Conservation (phyloP, 768 basidiomycete genomes). For the Agrocybe chaxingu region DNA sequence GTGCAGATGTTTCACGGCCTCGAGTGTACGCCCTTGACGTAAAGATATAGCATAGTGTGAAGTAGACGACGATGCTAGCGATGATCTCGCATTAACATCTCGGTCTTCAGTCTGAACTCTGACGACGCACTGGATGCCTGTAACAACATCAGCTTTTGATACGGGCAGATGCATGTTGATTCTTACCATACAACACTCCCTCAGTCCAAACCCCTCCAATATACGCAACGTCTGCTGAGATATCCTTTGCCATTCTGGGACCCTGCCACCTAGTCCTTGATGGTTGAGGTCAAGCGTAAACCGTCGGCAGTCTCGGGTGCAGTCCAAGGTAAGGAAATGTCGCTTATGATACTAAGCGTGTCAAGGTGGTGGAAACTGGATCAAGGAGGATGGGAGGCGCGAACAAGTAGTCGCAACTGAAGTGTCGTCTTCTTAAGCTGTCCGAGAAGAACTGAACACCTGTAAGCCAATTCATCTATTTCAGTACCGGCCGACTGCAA, state of each 20-base stretch:
- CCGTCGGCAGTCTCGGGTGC: too few species aligned
- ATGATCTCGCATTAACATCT: not conserved
- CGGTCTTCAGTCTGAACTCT: not conserved
- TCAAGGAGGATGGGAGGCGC: too few species aligned
- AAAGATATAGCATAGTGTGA: constrained; percentile 21
- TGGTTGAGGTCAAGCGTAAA: too few species aligned
- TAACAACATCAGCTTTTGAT: not conserved
- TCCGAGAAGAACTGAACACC: too few species aligned
- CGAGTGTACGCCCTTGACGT: constrained; percentile 13
- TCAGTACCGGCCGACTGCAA: too few species aligned
- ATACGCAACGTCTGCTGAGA: constrained; percentile 26
- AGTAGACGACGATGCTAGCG: constrained; percentile 21
- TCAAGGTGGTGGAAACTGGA: too few species aligned
- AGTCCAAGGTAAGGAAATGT: too few species aligned
- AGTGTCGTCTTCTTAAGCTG: too few species aligned
- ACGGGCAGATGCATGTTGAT: not conserved
- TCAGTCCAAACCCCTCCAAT: constrained; percentile 29
- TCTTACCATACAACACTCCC: constrained; percentile 24
- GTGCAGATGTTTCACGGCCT: constrained; percentile 18
- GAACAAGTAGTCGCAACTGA: too few species aligned
- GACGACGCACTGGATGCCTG: constrained; percentile 23
- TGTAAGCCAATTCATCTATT: too few species aligned
- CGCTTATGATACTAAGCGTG: too few species aligned
- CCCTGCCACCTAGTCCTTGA: too few species aligned
- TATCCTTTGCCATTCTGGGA: constrained; percentile 20